Evolutionary conservation across 2,329 filamentous ascomycete species (phyloP), one percentile per base, ranked within the genome.

Genomic region (Colletotrichum godetiae): DNA sequence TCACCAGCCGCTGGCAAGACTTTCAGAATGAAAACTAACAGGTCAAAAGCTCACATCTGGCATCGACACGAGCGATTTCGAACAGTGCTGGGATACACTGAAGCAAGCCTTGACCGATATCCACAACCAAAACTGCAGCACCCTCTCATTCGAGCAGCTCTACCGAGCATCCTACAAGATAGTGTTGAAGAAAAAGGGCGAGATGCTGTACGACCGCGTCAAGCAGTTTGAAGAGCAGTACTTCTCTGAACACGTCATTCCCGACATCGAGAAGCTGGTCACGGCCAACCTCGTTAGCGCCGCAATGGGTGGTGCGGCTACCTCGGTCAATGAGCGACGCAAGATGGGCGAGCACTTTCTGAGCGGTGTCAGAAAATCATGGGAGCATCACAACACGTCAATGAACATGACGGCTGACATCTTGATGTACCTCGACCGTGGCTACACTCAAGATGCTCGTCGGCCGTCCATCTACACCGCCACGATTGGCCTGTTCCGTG

Each of bases 331-430:
- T 77, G 95, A 98, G 84, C 90, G 94, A 68, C 89, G 94, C 59
- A 89, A 92, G 56, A 92, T 93, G 46, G 95, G 95, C 60, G 95
- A 98, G 82, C 92, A 89, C 79, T 97, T 98, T 76, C 83, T 99
- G 72, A 90, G 90, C 68, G 92, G 91, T 0, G 82, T 98, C 15
- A 93, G 93, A 77, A 88, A 92, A 71, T 91, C 92, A 2, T 99
- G 95, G 95, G 91, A 95, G 74, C 93, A 97, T 75, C 95, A 99
- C 80, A 94, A 95, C 80, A 90, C 94, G 69, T 95, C 94, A 57
- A 98, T 98, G 94, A 95, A 95, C 80, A 98, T 98, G 96, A 92
- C 95, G 63, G 95, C 95, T 4, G 97, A 98, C 81, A 95, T 98
- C 37, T 88, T 98, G 64, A 98, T 98, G 95, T 98, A 98, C 80